Base-by-base conservation (phyloP, 495 filamentous ascomycete genomes). In the Aspergillus nanangensis region DNA sequence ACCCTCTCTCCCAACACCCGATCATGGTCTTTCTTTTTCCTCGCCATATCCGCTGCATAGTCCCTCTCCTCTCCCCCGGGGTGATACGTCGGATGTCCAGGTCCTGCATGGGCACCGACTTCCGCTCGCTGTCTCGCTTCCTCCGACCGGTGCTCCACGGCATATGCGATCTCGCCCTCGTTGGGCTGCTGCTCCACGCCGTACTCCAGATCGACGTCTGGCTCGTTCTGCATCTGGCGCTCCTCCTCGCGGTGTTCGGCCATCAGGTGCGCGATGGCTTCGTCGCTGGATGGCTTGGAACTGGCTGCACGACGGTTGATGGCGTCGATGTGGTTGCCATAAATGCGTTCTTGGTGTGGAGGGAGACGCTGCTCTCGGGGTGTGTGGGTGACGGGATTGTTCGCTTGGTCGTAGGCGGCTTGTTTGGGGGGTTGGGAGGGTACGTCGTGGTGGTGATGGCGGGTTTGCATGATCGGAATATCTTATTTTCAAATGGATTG, bases 91-190 rank as follows among this genome's bases (percentile, higher is more conserved):
- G 24, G 44, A 7, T 54, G 47, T 23, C 58, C 63, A 0, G 65
- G 64, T 29, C 65, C 63, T 9, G 65, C 47, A 4, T 63, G 67
- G 9, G 65, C 62, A 56, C 69, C 67, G 5, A 59, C 62, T 21
- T 62, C 63, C 14, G 63, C 59, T 48, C 68, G 65, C 10, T 69
- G 70, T 8, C 70, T 52, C 50, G 31, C 57, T 48, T 48, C 58
- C 0, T 70, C 68, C 17, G 61, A 53, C 47, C 71, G 70, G 0
- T 67, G 54, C 43, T 69, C 48, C 1, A 80, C 76, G 0, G 67
- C 65, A 19, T 63, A 52, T 2, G 77, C 78, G 29, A 83, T 76
- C 18, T 76, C 65, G 3, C 79, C 81, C 45, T 83, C 79, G 4
- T 63, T 60, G 0, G 70, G 63, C 21, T 74, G 65, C 19, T 71